These are phyloP conservation scores for Lipomyces sp. DNA, from an alignment of 805 yeast species.

Conservation along the genomic window DNA sequence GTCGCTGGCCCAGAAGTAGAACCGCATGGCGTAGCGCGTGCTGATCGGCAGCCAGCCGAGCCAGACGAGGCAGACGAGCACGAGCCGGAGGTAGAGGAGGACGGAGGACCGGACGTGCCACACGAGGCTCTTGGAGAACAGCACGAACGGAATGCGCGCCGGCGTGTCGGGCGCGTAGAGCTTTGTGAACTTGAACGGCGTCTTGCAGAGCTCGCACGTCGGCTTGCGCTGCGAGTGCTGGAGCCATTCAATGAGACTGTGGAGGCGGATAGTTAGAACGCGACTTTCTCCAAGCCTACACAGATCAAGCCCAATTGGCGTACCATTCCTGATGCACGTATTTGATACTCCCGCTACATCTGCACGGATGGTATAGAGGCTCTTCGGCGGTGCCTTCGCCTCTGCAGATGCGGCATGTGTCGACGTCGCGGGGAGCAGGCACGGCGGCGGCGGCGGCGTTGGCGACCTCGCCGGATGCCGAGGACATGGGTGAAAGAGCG, in stretches of 20 bases:
- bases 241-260: slow-evolving; percentile 73
- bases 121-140: slow-evolving; percentile 46
- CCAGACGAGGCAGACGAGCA: slow-evolving; percentile 31
- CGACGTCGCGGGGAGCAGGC: slow-evolving; percentile 26
- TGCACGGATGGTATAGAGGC: slow-evolving; percentile 88
- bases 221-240: slow-evolving; percentile 59
- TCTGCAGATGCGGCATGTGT: slow-evolving; percentile 86
- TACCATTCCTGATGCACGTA: slow-evolving; percentile 88
- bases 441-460: neutral
- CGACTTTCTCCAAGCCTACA: neutral
- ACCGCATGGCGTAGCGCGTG: slow-evolving; percentile 28
- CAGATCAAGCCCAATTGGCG: too few relatives aligned
- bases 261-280: neutral
- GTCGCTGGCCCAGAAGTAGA: slow-evolving; percentile 28
- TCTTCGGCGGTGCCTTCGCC: slow-evolving; percentile 78
- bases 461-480: neutral
- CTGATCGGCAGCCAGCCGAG: slow-evolving; percentile 33
- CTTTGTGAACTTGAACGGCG: slow-evolving; percentile 65
- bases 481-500: too few relatives aligned
- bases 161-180: slow-evolving; percentile 66
- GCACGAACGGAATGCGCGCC: slow-evolving; percentile 51
- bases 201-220: slow-evolving; percentile 84
- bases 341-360: slow-evolving; percentile 88
- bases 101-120: slow-evolving; percentile 23
- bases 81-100: slow-evolving; percentile 27